These are phyloP conservation scores for Setaria viridis DNA, from an alignment of 202 grass and related monocot species.

Conservation along the genomic window DNA sequence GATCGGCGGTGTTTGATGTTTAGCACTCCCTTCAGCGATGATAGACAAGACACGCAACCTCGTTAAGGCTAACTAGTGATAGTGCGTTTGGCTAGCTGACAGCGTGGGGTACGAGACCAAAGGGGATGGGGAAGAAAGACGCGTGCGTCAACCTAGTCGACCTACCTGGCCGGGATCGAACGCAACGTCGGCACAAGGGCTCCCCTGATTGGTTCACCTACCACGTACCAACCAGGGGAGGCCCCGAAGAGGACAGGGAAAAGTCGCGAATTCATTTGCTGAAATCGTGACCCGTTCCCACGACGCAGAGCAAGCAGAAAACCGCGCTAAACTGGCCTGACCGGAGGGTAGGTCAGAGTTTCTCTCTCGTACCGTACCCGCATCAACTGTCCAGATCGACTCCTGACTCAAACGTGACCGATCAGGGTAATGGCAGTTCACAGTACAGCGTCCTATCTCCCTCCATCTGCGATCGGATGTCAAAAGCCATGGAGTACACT, in stretches of 20 bases:
- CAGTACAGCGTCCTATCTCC: background rate
- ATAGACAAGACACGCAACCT: too few species aligned
- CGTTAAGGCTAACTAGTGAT: too few species aligned
- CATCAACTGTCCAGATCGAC: too few species aligned
- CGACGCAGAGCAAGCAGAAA: background rate
- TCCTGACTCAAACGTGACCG: too few species aligned
- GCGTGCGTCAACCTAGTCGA: background rate
- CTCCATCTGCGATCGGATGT: background rate
- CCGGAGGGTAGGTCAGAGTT: too few species aligned
- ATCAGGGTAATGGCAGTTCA: too few species aligned
- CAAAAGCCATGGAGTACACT: slow-evolving; percentile 12
- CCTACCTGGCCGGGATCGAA: slow-evolving; percentile 1
- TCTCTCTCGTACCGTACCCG: too few species aligned
- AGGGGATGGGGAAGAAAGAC: background rate
- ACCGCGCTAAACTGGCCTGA: background rate
- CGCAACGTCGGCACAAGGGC: background rate
- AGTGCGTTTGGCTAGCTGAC: too few species aligned
- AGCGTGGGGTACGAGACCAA: background rate
- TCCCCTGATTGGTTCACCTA: background rate
- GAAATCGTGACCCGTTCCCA: background rate
- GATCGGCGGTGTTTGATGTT: background rate
- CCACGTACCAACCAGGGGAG: background rate
- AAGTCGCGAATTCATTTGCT: background rate
- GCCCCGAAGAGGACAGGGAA: background rate
- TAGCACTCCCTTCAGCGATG: too few species aligned